A percentile compares a stretch with the other conserved stretches of the same genome.
These are phyloP conservation scores for Aspergillus puulaauensis DNA, from an alignment of 2,329 filamentous ascomycete species.

Conservation along the genomic window DNA sequence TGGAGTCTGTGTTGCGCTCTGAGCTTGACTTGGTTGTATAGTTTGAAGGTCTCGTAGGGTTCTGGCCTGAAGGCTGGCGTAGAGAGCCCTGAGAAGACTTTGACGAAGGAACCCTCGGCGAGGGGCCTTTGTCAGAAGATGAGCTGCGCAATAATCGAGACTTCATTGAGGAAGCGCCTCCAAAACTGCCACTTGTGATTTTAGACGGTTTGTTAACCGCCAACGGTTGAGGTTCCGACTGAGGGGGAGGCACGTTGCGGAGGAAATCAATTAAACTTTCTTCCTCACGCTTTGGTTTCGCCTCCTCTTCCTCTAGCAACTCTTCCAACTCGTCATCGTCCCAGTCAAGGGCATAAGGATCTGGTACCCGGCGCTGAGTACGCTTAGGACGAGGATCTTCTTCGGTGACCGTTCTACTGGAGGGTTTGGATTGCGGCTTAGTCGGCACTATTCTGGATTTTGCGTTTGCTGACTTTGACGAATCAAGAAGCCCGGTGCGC, in stretches of 20 bases:
- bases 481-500: slow-evolving; percentile 65
- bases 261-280: slow-evolving; percentile 52
- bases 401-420: slow-evolving; percentile 22
- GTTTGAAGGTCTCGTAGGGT: slow-evolving; percentile 27
- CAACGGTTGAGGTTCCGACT: slow-evolving; percentile 31
- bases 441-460: slow-evolving; percentile 25
- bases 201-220: slow-evolving; percentile 22
- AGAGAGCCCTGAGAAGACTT: slow-evolving; percentile 36
- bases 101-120: slow-evolving; percentile 23
- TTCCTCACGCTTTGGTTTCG: slow-evolving; percentile 41
- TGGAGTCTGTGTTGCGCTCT: slow-evolving; percentile 29
- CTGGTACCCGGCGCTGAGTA: slow-evolving; percentile 74
- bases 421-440: slow-evolving; percentile 4
- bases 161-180: slow-evolving; percentile 29
- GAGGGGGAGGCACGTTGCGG: slow-evolving; percentile 44
- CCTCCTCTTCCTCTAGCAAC: slow-evolving; percentile 43
- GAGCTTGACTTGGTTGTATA: slow-evolving; percentile 40
- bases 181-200: slow-evolving; percentile 14
- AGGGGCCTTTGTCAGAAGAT: slow-evolving; percentile 28
- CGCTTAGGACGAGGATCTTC: slow-evolving; percentile 60
- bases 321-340: slow-evolving; percentile 66
- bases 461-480: slow-evolving; percentile 31
- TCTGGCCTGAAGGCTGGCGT: slow-evolving; percentile 34
- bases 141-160: slow-evolving; percentile 35
- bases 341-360: slow-evolving; percentile 87